Percentiles rank a stretch among this genome's conserved stretches.
These are phyloP conservation scores for Raddia guianensis DNA, from an alignment of 176 grass and related monocot genomes.

Conservation along the genomic window DNA sequence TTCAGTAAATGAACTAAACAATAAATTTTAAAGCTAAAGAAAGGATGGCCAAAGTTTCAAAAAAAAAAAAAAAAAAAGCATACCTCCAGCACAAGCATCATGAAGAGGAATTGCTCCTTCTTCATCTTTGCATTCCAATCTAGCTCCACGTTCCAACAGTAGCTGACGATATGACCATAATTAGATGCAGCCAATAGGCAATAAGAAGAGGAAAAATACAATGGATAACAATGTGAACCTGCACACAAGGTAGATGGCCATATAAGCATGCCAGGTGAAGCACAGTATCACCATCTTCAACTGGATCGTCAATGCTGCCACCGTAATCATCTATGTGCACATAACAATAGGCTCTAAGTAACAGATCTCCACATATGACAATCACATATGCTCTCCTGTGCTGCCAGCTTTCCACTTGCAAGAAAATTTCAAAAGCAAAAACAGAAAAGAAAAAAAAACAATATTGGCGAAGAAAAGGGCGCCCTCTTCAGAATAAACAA, in stretches of 20 bases:
- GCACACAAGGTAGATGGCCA: constrained; percentile 86
- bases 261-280: constrained; percentile 96
- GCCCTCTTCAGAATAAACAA: neutral
- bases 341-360: constrained; percentile 16
- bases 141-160: constrained; percentile 75
- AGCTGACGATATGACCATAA: constrained; percentile 45
- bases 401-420: neutral
- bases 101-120: constrained; percentile 96
- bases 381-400: constrained; percentile 11
- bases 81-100: constrained; percentile 95
- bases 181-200: constrained; percentile 21
- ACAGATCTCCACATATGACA: constrained; percentile 1
- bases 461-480: neutral
- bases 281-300: constrained; percentile 98
- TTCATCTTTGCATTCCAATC: constrained; percentile 90
- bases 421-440: constrained; percentile 4
- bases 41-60: constrained; percentile 2
- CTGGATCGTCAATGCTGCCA: constrained; percentile 89
- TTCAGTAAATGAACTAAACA: constrained; percentile 5
- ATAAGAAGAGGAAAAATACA: neutral
- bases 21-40: constrained; percentile 1
- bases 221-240: constrained; percentile 60
- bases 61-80: neutral
- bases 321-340: constrained; percentile 57
- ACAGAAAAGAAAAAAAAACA: neutral